Evolutionary conservation across 163 green algal species (phyloP).

Genomic region (Scenedesmus sp.): DNA sequence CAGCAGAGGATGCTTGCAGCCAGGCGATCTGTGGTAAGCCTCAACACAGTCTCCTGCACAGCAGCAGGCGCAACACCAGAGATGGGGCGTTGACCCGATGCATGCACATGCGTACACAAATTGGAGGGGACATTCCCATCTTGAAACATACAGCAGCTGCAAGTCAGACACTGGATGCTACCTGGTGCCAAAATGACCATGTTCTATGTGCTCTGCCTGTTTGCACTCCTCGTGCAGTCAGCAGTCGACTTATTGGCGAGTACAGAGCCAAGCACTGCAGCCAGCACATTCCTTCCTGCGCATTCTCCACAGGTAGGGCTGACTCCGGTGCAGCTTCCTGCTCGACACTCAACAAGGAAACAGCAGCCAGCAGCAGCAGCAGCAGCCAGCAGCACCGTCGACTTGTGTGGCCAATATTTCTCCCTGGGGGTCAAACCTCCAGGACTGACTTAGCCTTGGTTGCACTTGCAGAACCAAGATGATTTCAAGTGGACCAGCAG

Average conservation of each 20-base stretch:
- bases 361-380: too few relatives aligned
- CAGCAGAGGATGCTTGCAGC: background rate
- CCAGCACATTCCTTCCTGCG: background rate
- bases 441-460: background rate
- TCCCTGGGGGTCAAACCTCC: background rate
- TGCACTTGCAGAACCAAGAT: constrained; percentile 7
- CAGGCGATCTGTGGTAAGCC: background rate
- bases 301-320: background rate
- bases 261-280: background rate
- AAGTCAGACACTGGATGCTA: too few relatives aligned
- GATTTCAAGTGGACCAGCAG: constrained; percentile 65
- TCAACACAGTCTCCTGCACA: background rate
- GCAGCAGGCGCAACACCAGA: background rate
- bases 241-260: background rate
- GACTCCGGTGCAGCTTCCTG: too few relatives aligned
- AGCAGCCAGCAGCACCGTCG: too few relatives aligned
- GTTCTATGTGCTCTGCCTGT: background rate
- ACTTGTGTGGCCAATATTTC: too few relatives aligned
- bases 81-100: background rate
- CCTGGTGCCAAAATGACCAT: too few relatives aligned
- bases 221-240: background rate
- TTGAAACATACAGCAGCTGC: background rate
- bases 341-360: too few relatives aligned
- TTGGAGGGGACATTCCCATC: background rate
- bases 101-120: background rate